Conservation (phyloP, 2,329 filamentous ascomycete species). For the Fusarium sp. region DNA sequence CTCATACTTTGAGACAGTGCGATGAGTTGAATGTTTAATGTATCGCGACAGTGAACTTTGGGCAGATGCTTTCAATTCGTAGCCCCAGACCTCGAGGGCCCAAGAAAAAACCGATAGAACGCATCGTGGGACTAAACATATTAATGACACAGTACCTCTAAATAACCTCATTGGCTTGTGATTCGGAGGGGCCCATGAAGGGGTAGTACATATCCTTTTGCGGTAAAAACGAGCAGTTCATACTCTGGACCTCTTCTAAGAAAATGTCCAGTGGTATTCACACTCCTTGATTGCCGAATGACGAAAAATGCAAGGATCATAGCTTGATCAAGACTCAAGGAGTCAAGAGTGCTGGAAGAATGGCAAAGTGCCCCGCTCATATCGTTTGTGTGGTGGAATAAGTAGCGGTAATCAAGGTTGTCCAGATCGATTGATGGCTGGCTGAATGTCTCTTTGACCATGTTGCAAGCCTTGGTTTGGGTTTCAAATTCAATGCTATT, state of each 20-base stretch:
- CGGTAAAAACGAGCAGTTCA: not conserved
- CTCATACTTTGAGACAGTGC: slow-evolving; percentile 30
- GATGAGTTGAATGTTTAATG: not conserved
- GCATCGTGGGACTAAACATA: not conserved
- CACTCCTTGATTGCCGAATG: slow-evolving; percentile 12
- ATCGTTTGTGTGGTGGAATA: slow-evolving; percentile 23
- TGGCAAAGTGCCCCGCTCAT: slow-evolving; percentile 21
- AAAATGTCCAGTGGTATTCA: not conserved
- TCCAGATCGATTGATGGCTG: slow-evolving; percentile 13
- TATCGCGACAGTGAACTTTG: not conserved
- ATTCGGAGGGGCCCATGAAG: not conserved
- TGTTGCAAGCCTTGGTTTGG: not conserved
- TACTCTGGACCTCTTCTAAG: not conserved
- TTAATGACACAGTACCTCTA: not conserved
- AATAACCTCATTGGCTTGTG: not conserved
- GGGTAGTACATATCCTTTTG: not conserved
- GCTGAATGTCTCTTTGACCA: slow-evolving; percentile 7
- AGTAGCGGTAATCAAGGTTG: slow-evolving; percentile 1
- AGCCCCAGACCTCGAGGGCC: no score
- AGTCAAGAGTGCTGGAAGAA: slow-evolving; percentile 1
- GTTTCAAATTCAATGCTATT: not conserved
- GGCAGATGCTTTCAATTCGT: slow-evolving; percentile 7
- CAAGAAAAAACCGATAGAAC: no score
- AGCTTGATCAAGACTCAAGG: not conserved
- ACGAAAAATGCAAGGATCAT: slow-evolving; percentile 20